phyloP scores from a whole-genome alignment of 495 filamentous ascomycete species.

The Neurospora tetraspora region DNA sequence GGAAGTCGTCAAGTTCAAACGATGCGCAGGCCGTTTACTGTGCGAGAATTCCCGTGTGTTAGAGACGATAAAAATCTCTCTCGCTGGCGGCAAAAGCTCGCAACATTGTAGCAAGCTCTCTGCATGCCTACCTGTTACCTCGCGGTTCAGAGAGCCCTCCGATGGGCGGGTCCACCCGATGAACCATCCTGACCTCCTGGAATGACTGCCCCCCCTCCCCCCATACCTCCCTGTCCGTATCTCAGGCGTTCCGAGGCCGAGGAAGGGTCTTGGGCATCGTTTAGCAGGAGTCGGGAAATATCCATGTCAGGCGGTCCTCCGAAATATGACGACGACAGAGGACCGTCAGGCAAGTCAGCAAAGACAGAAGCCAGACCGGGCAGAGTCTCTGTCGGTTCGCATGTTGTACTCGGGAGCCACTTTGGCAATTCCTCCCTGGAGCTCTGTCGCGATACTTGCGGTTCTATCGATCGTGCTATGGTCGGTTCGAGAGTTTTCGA shows the following conservation, averaged over 20 bases:
- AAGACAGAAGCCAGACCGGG: slow-evolving; percentile 13
- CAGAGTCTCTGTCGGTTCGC: slow-evolving; percentile 24
- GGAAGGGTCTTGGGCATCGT: neutral
- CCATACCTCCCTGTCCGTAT: neutral
- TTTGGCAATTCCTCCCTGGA: slow-evolving; percentile 34
- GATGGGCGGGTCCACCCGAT: neutral
- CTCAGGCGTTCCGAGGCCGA: neutral
- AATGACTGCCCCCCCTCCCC: neutral
- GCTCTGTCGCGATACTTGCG: slow-evolving; percentile 25
- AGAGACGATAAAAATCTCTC: neutral
- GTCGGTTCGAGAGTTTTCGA: slow-evolving; percentile 23
- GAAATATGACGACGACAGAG: slow-evolving; percentile 8
- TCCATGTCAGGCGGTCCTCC: slow-evolving; percentile 7
- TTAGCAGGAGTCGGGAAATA: slow-evolving; percentile 12
- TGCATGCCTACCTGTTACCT: neutral
- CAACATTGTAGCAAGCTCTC: neutral
- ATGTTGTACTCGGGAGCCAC: slow-evolving; percentile 19
- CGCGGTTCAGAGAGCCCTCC: neutral
- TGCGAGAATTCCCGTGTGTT: neutral
- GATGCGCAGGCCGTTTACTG: neutral
- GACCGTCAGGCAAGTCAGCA: neutral
- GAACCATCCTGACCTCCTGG: neutral
- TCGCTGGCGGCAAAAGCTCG: neutral
- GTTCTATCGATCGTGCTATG: slow-evolving; percentile 22
- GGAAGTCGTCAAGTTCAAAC: neutral